A percentile compares a stretch with the other conserved stretches of the same genome.
These are phyloP conservation scores for Oenanthe javanica DNA, from an alignment of 140 eudicot species.

Conservation along the genomic window DNA sequence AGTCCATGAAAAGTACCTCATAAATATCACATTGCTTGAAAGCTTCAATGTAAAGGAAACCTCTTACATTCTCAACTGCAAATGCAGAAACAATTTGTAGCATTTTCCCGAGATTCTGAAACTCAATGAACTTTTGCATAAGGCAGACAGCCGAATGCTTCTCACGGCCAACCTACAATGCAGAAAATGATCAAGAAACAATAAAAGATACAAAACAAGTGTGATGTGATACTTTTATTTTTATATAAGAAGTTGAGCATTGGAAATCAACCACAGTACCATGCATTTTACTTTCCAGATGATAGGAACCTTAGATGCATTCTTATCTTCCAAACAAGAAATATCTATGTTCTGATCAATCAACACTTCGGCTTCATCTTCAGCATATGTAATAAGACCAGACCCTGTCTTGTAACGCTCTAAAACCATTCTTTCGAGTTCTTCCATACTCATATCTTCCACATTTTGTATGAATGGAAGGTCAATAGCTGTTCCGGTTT, in stretches of 20 bases:
- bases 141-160: slow-evolving; percentile 78
- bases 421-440: slow-evolving; percentile 50
- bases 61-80: slow-evolving; percentile 74
- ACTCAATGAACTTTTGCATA: slow-evolving; percentile 75
- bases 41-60: slow-evolving; percentile 74
- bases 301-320: slow-evolving; percentile 40
- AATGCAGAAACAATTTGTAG: slow-evolving; percentile 70
- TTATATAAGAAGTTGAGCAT: not conserved
- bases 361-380: slow-evolving; percentile 41
- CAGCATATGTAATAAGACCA: slow-evolving; percentile 53
- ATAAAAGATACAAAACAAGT: not conserved
- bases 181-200: slow-evolving; percentile 18
- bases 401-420: slow-evolving; percentile 69
- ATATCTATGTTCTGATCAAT: slow-evolving; percentile 19
- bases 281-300: slow-evolving; percentile 95
- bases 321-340: slow-evolving; percentile 19
- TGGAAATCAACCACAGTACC: slow-evolving; percentile 32
- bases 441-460: slow-evolving; percentile 66
- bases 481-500: slow-evolving; percentile 36
- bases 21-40: slow-evolving; percentile 53
- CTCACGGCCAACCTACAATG: slow-evolving; percentile 84
- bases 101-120: slow-evolving; percentile 46
- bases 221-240: not conserved
- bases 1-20: slow-evolving; percentile 41
- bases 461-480: slow-evolving; percentile 50